These are phyloP conservation scores for Fusarium pseudonygamai DNA, from an alignment of 2,329 filamentous ascomycete species.

Conservation along the genomic window DNA sequence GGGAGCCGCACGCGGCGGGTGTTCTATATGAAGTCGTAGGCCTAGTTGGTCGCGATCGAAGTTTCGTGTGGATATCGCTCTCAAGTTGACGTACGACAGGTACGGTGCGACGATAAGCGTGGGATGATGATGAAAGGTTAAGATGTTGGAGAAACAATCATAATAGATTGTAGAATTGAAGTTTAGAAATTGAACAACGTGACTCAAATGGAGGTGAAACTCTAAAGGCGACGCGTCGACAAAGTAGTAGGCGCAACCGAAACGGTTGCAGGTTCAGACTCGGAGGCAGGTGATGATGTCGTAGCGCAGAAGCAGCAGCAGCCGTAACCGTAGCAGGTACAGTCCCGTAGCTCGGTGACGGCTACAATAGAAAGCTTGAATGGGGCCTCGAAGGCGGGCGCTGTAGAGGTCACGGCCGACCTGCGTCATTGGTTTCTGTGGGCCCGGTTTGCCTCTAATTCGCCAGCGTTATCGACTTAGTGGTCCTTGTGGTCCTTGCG, in stretches of 20 bases:
- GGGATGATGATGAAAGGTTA: conserved; percentile 4
- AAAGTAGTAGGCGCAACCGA: conserved; percentile 22
- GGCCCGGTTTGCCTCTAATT: conserved; percentile 18
- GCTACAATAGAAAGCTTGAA: conserved; percentile 20
- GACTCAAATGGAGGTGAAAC: conserved; percentile 9
- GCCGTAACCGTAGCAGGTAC: background rate
- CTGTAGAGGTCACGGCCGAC: conserved; percentile 26
- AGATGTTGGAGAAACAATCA: conserved; percentile 22
- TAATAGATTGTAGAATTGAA: conserved; percentile 16
- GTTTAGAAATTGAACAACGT: conserved; percentile 2
- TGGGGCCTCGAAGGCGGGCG: conserved; percentile 4
- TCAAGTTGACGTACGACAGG: conserved; percentile 18
- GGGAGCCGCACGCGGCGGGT: conserved; percentile 33
- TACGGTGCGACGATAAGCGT: conserved; percentile 18
- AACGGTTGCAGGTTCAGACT: conserved; percentile 20
- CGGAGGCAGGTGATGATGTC: conserved; percentile 25
- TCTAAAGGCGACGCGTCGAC: conserved; percentile 20
- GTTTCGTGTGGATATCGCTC: conserved; percentile 15
- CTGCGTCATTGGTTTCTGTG: conserved; percentile 38
- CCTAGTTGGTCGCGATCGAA: conserved; percentile 16
- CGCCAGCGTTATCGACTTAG: conserved; percentile 5
- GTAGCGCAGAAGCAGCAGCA: conserved; percentile 2
- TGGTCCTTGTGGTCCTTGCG: conserved; percentile 24
- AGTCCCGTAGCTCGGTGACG: conserved; percentile 31
- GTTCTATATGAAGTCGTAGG: conserved; percentile 27